Evolutionary conservation across 176 grass and related monocot genomes (phyloP), one percentile per base, ranked within the genome.

Genomic region (Oryza rufipogon): DNA sequence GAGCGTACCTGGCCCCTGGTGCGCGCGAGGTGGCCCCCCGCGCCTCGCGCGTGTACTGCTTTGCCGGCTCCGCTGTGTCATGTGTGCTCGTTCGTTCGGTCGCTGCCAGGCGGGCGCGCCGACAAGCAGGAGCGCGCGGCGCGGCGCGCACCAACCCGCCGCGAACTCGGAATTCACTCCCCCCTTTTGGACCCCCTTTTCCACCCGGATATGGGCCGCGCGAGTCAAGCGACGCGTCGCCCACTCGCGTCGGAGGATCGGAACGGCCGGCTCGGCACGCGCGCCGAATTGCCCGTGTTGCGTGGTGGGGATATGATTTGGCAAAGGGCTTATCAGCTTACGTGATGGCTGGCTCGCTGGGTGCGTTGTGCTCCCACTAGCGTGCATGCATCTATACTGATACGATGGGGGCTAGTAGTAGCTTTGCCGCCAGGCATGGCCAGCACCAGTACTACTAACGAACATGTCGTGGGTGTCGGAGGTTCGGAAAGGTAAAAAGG

Each of bases 101-200:
- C 51, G 65, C 66, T 70, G 64, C 78, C 49, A 11, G 6, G 14
- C 16, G 30, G 2, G 34, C 58, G 87, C 86, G 61, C 78, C 77
- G 78, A 72, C 83, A 90, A 10, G 1, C 42, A 44, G 42, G 42
- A 44, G 33, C 33, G 33, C 33, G 28, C 28, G 28, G 28, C 28
- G 39, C 39, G 39, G 39, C 7, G 42, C 54, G 73, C 6, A n/a
- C 17, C 16, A 58, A 58, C 17, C 54, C 17, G 54, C 54, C 54
- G 17, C 54, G 54, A 58, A 58, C 54, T 58, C 54, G 54, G 54
- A 9, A 58, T 58, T 58, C 54, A 7, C 54, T 20, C 17, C 54
- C 52, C 5, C 54, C 54, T 51, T 51, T 48, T 14, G 46, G 11
- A 48, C 12, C 45, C 45, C 44, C 44, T 45, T 45, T 11, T 11